phyloP scores from a whole-genome alignment of 169 alveolate species.

The Plasmodium adleri region DNA sequence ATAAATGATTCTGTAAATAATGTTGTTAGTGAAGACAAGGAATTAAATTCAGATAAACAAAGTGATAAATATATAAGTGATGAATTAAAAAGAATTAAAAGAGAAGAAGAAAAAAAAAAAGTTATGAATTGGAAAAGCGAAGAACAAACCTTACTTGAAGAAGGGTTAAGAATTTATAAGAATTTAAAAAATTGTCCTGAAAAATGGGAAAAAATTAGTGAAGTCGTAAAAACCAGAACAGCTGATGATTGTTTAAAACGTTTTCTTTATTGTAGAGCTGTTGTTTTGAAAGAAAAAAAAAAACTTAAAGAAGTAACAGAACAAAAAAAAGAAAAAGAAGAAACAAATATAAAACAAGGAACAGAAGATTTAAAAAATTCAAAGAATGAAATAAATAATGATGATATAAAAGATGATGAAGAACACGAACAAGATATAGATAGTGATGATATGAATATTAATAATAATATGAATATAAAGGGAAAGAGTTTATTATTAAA shows the following conservation, averaged over 20 bases:
- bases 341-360: neutral
- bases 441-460: constrained; percentile 69
- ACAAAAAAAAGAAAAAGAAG: neutral
- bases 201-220: constrained; percentile 69
- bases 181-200: constrained; percentile 70
- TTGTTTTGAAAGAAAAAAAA: constrained; percentile 57
- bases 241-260: constrained; percentile 71
- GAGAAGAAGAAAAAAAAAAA: constrained; percentile 75
- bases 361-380: constrained; percentile 5
- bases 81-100: constrained; percentile 31
- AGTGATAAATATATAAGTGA: constrained; percentile 10
- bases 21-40: neutral
- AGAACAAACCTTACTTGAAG: constrained; percentile 69
- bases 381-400: neutral
- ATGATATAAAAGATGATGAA: constrained; percentile 2
- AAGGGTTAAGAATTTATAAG: constrained; percentile 48
- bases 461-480: constrained; percentile 46
- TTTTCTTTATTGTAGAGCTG: constrained; percentile 57
- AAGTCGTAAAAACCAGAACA: constrained; percentile 43
- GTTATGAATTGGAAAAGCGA: constrained; percentile 59
- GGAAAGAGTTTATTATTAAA: constrained; percentile 37
- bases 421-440: constrained; percentile 65
- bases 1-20: constrained; percentile 1
- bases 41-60: neutral
- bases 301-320: constrained; percentile 33